Conservation (phyloP, 1,139 yeast species). For the Candida pseudoviswanathii region DNA sequence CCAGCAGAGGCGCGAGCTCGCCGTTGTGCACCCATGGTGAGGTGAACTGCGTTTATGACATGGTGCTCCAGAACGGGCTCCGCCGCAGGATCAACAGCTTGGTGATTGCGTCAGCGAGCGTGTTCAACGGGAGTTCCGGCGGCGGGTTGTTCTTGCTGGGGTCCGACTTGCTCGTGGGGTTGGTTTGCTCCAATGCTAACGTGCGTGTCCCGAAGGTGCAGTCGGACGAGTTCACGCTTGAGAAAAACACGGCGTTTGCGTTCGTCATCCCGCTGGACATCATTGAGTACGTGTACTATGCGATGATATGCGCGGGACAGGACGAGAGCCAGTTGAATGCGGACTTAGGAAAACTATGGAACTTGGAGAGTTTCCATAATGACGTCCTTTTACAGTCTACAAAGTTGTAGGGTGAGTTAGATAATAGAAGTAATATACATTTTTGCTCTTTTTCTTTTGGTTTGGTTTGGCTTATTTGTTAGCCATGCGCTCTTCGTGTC, state of each 20-base stretch:
- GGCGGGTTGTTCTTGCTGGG: constrained; percentile 55
- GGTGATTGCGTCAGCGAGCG: constrained; percentile 57
- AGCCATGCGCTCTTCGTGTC: constrained; percentile 9
- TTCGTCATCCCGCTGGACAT: constrained; percentile 34
- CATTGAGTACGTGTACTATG: constrained; percentile 21
- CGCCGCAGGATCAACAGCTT: constrained; percentile 26
- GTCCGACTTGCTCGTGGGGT: constrained; percentile 43
- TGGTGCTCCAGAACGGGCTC: constrained; percentile 4
- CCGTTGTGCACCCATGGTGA: constrained; percentile 50
- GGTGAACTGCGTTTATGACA: constrained; percentile 29
- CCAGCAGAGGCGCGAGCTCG: constrained; percentile 21
- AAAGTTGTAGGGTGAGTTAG: constrained; percentile 12
- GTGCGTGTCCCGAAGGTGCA: constrained; percentile 23
- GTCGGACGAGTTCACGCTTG: constrained; percentile 17
- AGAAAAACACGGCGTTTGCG: constrained; percentile 31
- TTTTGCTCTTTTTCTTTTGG: background rate
- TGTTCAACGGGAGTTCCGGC: constrained; percentile 82
- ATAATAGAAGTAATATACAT: constrained; percentile 5
- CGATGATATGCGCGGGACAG: constrained; percentile 2
- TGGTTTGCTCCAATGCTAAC: constrained; percentile 66
- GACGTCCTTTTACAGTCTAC: constrained; percentile 21
- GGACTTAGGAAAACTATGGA: constrained; percentile 27
- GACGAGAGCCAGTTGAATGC: constrained; percentile 5
- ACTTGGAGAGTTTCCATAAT: constrained; percentile 23
- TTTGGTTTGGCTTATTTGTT: background rate